These are phyloP conservation scores for Saprolegnia diclina DNA, from an alignment of 352 stramenopile species.

Conservation along the genomic window DNA sequence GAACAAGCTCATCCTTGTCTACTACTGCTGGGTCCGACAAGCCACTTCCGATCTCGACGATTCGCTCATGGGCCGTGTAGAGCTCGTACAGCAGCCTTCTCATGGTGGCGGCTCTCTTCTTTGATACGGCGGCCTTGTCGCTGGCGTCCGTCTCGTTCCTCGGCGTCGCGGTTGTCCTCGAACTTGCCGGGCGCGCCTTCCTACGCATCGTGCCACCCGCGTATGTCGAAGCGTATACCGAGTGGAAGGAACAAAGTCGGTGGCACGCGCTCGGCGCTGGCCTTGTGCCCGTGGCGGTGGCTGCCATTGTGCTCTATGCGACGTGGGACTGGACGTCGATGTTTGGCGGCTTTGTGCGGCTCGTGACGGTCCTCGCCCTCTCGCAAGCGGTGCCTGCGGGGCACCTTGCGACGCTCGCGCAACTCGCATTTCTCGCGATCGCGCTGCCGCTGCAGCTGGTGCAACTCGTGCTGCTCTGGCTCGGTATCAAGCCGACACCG, in stretches of 20 bases:
- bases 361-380: background rate
- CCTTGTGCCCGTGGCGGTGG: background rate
- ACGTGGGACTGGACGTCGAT: constrained; percentile 1
- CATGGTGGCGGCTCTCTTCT: constrained; percentile 1
- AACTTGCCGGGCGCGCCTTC: background rate
- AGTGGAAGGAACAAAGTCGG: background rate
- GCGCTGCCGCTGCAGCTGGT: background rate
- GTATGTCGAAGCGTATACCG: background rate
- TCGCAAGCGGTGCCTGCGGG: background rate
- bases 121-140: background rate
- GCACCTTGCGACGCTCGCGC: background rate
- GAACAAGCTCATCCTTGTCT: constrained; percentile 11
- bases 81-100: constrained; percentile 16
- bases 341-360: background rate
- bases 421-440: background rate
- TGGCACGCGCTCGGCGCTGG: background rate
- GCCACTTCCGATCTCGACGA: too few relatives aligned
- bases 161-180: background rate
- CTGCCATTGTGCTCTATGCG: background rate
- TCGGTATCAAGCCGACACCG: background rate
- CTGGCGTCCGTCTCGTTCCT: background rate
- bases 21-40: constrained; percentile 13
- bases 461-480: background rate
- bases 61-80: background rate
- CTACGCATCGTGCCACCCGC: background rate